Evolutionary conservation across 257 asterid species (phyloP), one percentile per base, ranked within the genome.

Genomic region (Solanum arcanum): DNA sequence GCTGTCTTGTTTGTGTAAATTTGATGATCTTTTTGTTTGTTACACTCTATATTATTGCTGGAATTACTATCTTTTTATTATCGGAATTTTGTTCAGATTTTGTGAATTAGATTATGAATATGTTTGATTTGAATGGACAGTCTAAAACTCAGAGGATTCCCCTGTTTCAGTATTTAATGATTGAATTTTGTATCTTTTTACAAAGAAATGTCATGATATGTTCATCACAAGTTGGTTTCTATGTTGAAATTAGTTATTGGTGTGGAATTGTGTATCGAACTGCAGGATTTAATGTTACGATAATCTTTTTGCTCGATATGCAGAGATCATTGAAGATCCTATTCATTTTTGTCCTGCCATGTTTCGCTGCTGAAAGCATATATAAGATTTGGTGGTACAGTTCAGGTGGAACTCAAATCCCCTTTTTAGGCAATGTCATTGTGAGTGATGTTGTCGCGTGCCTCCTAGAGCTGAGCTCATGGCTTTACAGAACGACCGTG

Each of bases 381-480:
- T 97, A 95, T 78, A 97, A 97, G 91, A 90, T 95, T 78, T 97
- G 99, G 99, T 97, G 99, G 99, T 96, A 92, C 66, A 39, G 90
- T 88, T 95, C 99, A 0, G 97, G 98, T 21, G 99, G 99, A 62
- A 91, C 98, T 0, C 93, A 92, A 16, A 90, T 97, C 68, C 97
- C 99, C 31, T 97, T 97, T 91, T 86, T 96, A 86, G 99, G 99
- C 33, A 92, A 95, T 75, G 92, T 88, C 52, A 74, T 96, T 14
- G 91, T 94, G 88, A 97, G 99, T 92, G 97, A 95, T 80, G 88
- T 90, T 0, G 94, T 97, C 39, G 99, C 98, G 0, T 97, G 99
- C 91, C 64, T 92, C 82, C 88, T 97, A 5, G 99, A 96, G 89
- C 94, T 97, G 6, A 90, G 95, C 91, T 97, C 99, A 0, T 97